Evolutionary conservation across 1,284 basidiomycete genomes (phyloP).

Genomic region (Austroboletus sp.): DNA sequence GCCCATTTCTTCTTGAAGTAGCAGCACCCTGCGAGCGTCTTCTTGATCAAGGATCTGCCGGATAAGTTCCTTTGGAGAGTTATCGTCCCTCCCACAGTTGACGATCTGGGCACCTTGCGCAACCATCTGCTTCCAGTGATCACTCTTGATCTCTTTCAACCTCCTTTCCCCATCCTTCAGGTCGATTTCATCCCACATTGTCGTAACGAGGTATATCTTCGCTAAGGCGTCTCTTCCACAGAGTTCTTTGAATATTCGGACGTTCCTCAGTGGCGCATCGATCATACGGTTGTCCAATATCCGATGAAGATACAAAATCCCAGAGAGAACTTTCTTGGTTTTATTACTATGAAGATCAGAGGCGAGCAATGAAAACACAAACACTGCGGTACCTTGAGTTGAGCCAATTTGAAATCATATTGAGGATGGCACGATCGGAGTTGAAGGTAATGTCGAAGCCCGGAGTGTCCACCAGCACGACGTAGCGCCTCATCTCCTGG

Average conservation of each 20-base stretch:
- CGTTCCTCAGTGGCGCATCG: slow-evolving; percentile 38
- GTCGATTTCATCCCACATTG: neutral
- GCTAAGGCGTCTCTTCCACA: neutral
- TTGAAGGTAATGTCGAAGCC: slow-evolving; percentile 17
- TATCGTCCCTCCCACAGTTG: neutral
- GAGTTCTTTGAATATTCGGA: slow-evolving; percentile 9
- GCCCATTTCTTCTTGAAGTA: slow-evolving; percentile 1
- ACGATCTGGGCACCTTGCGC: neutral
- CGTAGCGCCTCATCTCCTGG: neutral
- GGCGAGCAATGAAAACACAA: neutral
- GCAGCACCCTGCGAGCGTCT: neutral
- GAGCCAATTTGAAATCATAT: slow-evolving; percentile 24
- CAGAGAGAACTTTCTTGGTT: slow-evolving; percentile 32
- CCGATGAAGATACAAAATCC: slow-evolving; percentile 45
- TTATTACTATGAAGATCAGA: slow-evolving; percentile 18
- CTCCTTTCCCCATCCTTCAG: neutral
- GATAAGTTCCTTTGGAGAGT: neutral
- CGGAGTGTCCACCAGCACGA: slow-evolving; percentile 21
- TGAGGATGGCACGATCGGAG: slow-evolving; percentile 22
- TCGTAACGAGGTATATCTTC: neutral
- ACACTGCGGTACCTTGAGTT: slow-evolving; percentile 9
- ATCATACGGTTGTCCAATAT: slow-evolving; percentile 43
- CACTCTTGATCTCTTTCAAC: neutral
- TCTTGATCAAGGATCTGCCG: neutral
- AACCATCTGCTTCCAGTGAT: neutral